These are phyloP conservation scores for Gracilariopsis chorda DNA, from an alignment of 23 red algal genomes.

Conservation along the genomic window DNA sequence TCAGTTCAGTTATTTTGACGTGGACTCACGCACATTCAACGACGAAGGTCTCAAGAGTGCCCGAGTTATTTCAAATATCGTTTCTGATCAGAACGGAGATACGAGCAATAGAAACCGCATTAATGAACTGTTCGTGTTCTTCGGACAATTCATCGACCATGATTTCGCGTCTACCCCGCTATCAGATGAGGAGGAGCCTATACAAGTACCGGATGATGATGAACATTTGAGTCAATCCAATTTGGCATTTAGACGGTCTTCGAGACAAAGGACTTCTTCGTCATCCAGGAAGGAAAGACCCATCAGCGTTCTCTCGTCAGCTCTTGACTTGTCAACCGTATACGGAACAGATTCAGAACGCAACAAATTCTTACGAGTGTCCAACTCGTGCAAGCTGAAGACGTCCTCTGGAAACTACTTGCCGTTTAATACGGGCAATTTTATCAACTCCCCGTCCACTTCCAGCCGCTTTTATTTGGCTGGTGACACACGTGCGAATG, in stretches of 20 bases:
- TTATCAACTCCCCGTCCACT: constrained; percentile 35
- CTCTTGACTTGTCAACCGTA: constrained; percentile 27
- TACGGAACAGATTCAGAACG: constrained; percentile 5
- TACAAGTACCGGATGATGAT: neutral
- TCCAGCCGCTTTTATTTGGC: neutral
- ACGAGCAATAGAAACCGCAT: neutral
- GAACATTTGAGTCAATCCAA: neutral
- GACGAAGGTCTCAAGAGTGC: constrained; percentile 2
- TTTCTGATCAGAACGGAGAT: constrained; percentile 21
- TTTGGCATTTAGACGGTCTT: neutral
- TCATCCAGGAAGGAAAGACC: neutral
- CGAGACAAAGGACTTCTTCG: neutral
- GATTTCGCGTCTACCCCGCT: constrained; percentile 50
- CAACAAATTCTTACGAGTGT: neutral
- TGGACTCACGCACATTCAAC: neutral
- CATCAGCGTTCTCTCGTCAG: neutral
- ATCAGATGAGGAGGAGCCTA: neutral
- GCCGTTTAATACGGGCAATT: constrained; percentile 20
- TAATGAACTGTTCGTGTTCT: constrained; percentile 57
- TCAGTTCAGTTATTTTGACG: constrained; percentile 7
- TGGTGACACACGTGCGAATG: constrained; percentile 40
- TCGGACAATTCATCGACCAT: constrained; percentile 74
- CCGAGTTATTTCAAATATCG: constrained; percentile 41
- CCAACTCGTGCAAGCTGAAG: constrained; percentile 6
- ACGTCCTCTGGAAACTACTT: constrained; percentile 7